Evolutionary conservation across 106 monocot species (phyloP).

Genomic region (Platanthera guangdongensis): DNA sequence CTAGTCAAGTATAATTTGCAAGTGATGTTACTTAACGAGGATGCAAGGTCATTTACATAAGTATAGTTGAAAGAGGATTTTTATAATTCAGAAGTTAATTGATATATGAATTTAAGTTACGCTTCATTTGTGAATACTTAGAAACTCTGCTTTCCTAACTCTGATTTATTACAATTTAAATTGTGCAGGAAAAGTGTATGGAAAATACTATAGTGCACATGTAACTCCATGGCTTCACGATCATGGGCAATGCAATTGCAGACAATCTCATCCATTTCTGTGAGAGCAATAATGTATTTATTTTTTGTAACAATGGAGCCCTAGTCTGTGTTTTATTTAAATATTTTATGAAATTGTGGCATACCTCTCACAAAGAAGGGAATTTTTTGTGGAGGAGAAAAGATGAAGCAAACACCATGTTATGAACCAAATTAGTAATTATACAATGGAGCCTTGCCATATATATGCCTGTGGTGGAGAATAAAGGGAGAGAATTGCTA

Average conservation of each 20-base stretch:
- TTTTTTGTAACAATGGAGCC: background rate
- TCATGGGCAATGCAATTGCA: background rate
- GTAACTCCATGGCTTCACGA: background rate
- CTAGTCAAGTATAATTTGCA: background rate
- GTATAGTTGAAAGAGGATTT: background rate
- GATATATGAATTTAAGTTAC: background rate
- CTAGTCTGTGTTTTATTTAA: background rate
- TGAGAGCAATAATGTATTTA: background rate
- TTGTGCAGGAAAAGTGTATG: background rate
- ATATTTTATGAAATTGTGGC: background rate
- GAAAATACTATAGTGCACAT: background rate
- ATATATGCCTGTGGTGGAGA: no score
- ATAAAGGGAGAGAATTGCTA: no score
- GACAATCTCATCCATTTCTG: background rate
- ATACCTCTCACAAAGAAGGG: no score
- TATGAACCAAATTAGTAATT: no score
- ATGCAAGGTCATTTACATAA: background rate
- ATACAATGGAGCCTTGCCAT: no score
- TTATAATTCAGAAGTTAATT: background rate
- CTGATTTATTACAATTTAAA: background rate
- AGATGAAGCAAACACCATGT: no score
- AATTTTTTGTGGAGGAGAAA: no score
- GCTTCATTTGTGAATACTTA: background rate
- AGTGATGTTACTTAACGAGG: background rate
- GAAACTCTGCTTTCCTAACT: background rate